Evolutionary conservation across 192 early-diverging fungal species (phyloP), one percentile per base, ranked within the genome.

Genomic region (Kappamyces sp.): DNA sequence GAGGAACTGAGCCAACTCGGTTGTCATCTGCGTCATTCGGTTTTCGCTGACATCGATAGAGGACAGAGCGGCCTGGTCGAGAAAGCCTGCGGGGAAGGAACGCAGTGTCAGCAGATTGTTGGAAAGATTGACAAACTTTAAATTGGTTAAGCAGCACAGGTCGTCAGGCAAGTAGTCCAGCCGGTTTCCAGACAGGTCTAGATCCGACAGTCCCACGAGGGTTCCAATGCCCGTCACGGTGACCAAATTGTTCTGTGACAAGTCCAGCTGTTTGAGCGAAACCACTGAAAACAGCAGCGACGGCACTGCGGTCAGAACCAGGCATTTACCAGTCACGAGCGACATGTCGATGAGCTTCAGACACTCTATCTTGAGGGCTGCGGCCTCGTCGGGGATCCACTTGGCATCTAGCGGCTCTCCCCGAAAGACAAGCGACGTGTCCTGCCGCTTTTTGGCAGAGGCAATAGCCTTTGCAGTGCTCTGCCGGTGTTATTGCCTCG

Each of bases 141-240:
- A 22, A 32, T 36, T 36, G 3, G 39, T 4, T 2, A 58, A 34
- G 37, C 3, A 2, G 14, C 30, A 32, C 2, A 58, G 36, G 9
- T 45, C 55, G 30, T 58, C 55, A 15, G 55, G 55, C 22, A 58
- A 58, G 30, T 58, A 58, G 29, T 58, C 55, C 12, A 58, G 37
- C 15, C n/a, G 32, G 45, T 58, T 58, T 2, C 36, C 4, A 14
- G 55, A 42, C 29, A 58, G 41, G 36, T 58, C 36, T 7, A 58
- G 42, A 15, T 58, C 35, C 35, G 9, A 35, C 2, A 58, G 15
- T 36, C 11, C 35, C 3, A 9, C 14, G 4, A 58, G 30, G 15
- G 29, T 3, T 2, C 55, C 55, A 45, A 58, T 58, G 2, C 45
- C 4, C 5, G 55, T 37, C 2, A 58, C 45, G n/a, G 34, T 30